Evolutionary conservation across 768 basidiomycete genomes (phyloP), one percentile per base, ranked within the genome.

Genomic region (Hirschioporus abietinus): DNA sequence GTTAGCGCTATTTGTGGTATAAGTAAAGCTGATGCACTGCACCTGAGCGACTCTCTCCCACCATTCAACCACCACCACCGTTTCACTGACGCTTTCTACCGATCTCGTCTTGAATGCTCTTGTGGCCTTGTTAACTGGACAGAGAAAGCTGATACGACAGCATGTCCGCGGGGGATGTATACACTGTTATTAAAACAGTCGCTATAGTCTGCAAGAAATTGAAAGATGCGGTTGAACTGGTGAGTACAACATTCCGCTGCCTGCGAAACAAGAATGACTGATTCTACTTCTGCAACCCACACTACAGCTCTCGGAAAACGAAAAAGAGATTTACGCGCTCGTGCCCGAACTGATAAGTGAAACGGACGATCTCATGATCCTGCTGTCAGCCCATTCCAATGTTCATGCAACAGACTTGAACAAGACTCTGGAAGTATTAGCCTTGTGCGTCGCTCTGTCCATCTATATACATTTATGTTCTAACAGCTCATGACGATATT

Each of bases 361-460:
- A 20, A 52, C 42, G 42, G 42, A 52, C 5, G 42, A 52, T 15
- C 42, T 52, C 20, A 12, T 12, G 12, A 52, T 5, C 12, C 12
- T 52, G 42, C 12, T 3, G 2, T 52, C 12, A 10, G 42, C 12
- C 6, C 42, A 52, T 20, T 1, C 42, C 15, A 15, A 15, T 52
- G 42, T 5, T 20, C 6, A 52, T 52, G 42, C 12, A 20, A 3
- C 42, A 1, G 4, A 52, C 12, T 15, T 52, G 42, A 10, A 52
- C 42, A 1, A 12, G 12, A 52, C 42, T 12, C 12, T 52, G 42
- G 42, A 52, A 52, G 20, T 52, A 1, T 52, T 69, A 15, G 68
- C 67, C 18, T 20, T 34, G 60, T 65, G 63, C 18, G 64, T 69
- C 26, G 65, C 23, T 30, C 58, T 65, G 4, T 68, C 64, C 26